Base-by-base conservation (phyloP, 2,329 filamentous ascomycete species). In the Fusarium redolens region DNA sequence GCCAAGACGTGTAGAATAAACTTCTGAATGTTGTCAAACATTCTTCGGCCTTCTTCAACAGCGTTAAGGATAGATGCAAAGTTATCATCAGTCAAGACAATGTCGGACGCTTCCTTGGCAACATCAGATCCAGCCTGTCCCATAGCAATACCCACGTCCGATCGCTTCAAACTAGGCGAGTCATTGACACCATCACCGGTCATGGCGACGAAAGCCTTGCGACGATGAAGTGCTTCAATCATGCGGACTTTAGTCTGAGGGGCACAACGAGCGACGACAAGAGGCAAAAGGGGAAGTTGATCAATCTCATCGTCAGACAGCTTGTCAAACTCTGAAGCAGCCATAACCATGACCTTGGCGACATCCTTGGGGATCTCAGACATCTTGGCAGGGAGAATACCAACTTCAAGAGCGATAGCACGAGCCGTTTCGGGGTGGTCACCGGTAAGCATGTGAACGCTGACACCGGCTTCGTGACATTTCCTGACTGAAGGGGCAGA, bases 21-120 rank as follows among this genome's bases (percentile, higher is more conserved):
- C 75, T 92, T 92, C 74, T 93, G 91, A 51, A 93, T 92, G 68
- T 93, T 93, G 75, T 93, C 91, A 78, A 92, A 93, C 81, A 92
- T 91, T 45, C 91, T 85, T 37, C 91, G 87, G 5, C 91, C 91
- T 81, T 93, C 91, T 77, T 92, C 90, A n/a, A 93, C 89, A 6
- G 91, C 91, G 61, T 91, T 90, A 30, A 93, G 86, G 56, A 93
- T 93, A 8, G 88, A 91, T 4, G 91, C 90, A 73, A 93, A 93
- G 79, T 93, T 93, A 71, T 93, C 92, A 76, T 93, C 90, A 0
- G 90, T 93, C 40, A 93, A 81, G 28, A 93, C 91, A 81, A 93
- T 93, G 48, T 85, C 87, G 0, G 88, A 86, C 3, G 91, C 91
- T 64, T 91, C 90, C 78, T 93, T 93, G 17, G 91, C 91, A 7